These are phyloP conservation scores for Clitoria ternatea DNA, from an alignment of 306 rosid species.

Conservation along the genomic window DNA sequence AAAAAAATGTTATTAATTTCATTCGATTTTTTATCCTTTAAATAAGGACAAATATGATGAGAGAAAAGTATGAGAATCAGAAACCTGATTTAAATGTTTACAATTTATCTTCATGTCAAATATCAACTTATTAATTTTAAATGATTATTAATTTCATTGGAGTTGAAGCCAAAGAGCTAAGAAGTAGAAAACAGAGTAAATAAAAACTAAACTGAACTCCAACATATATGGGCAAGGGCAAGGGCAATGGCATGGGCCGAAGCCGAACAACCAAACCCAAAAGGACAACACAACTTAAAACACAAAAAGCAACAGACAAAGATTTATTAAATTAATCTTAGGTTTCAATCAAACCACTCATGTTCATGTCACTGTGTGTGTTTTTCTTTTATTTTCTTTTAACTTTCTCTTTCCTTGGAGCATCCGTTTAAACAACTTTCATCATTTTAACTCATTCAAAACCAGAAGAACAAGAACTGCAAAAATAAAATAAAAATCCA, in stretches of 20 bases:
- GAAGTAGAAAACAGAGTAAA: no score
- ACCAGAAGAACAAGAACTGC: background rate
- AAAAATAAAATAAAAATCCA: background rate
- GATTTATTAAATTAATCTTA: background rate
- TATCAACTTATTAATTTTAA: no score
- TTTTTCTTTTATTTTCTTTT: background rate
- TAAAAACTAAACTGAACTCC: no score
- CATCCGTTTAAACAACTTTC: conserved; percentile 17
- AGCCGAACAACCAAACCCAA: background rate
- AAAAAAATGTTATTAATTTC: no score
- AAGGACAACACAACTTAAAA: background rate
- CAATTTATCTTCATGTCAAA: no score
- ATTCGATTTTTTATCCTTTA: no score
- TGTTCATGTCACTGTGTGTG: background rate
- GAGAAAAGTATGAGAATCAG: no score
- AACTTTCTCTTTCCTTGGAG: background rate
- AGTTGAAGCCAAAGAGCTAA: no score
- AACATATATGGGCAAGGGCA: no score
- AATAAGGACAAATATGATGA: no score
- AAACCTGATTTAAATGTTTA: no score
- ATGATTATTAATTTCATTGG: no score
- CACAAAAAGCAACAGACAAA: conserved; percentile 15
- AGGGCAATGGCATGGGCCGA: background rate
- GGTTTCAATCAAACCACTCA: background rate
- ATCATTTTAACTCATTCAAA: background rate